Conservation (phyloP, 257 asterid species). For the Penstemon newberryi region DNA sequence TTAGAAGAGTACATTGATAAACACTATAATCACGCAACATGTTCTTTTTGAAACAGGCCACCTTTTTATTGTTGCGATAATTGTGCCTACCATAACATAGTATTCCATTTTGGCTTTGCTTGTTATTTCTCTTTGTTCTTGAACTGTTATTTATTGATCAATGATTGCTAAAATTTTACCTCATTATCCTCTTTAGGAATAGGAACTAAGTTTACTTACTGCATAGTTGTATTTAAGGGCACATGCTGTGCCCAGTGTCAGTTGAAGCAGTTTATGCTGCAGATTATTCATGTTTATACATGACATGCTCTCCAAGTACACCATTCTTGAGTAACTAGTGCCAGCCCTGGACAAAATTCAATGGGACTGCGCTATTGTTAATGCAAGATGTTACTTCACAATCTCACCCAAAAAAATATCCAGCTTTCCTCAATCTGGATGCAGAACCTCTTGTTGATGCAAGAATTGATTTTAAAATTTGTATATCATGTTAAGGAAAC, state of each 20-base stretch:
- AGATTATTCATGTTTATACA: not conserved
- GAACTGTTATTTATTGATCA: not conserved
- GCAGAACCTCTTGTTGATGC: no score
- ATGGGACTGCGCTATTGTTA: no score
- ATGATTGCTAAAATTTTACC: conserved; percentile 1
- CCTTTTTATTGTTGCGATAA: not conserved
- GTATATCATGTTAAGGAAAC: no score
- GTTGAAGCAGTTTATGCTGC: not conserved
- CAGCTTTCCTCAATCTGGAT: no score
- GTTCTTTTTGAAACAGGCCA: not conserved
- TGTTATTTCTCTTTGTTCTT: not conserved
- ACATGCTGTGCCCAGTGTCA: not conserved
- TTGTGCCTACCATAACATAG: not conserved
- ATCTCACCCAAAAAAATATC: no score
- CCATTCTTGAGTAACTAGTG: no score
- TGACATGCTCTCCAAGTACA: no score
- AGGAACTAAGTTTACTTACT: not conserved
- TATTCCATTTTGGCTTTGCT: not conserved
- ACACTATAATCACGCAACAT: not conserved
- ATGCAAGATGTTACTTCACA: no score
- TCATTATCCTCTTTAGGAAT: not conserved
- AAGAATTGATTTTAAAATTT: no score
- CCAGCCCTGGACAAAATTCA: no score
- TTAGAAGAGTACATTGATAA: not conserved
- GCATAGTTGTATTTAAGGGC: not conserved